Evolutionary conservation across 2,329 filamentous ascomycete species (phyloP).

Genomic region (Colletotrichum nymphaeae): DNA sequence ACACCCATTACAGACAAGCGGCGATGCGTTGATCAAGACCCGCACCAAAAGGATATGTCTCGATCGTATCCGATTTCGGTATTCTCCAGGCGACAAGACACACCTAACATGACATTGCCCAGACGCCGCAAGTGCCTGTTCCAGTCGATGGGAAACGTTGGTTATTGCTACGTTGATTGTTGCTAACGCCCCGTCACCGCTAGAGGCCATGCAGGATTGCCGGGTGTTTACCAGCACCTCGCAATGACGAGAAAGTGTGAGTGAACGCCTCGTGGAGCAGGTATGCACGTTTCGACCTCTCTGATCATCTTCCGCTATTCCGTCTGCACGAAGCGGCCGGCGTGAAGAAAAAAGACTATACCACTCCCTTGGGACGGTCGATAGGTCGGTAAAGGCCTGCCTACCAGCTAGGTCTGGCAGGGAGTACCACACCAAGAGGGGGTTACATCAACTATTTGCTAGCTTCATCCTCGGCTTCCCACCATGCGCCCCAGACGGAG

Average conservation of each 20-base stretch:
- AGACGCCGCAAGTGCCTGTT: not conserved
- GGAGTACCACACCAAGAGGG: conserved; percentile 7
- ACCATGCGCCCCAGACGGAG: not conserved
- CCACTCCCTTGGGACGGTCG: conserved; percentile 24
- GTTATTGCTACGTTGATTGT: not conserved
- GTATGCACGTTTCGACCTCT: conserved; percentile 26
- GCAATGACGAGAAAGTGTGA: conserved; percentile 1
- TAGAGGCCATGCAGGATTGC: not conserved
- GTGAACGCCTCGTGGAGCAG: conserved; percentile 25
- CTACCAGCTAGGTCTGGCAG: not conserved
- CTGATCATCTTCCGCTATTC: conserved; percentile 33
- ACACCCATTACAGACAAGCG: not conserved
- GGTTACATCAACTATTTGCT: conserved; percentile 22
- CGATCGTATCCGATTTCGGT: not conserved
- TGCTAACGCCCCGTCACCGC: not conserved
- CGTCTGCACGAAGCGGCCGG: conserved; percentile 32
- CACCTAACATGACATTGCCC: not conserved
- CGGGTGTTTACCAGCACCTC: conserved; percentile 5
- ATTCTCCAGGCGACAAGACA: not conserved
- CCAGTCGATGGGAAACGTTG: not conserved
- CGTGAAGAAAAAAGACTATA: conserved; percentile 22
- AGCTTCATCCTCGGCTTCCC: not conserved
- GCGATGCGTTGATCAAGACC: not conserved
- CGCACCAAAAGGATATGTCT: not conserved
- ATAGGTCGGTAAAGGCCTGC: not conserved